Percentiles rank a stretch among this genome's conserved stretches.
Conservation (phyloP, 352 stramenopile genomes). For the Bremia lactucae region DNA sequence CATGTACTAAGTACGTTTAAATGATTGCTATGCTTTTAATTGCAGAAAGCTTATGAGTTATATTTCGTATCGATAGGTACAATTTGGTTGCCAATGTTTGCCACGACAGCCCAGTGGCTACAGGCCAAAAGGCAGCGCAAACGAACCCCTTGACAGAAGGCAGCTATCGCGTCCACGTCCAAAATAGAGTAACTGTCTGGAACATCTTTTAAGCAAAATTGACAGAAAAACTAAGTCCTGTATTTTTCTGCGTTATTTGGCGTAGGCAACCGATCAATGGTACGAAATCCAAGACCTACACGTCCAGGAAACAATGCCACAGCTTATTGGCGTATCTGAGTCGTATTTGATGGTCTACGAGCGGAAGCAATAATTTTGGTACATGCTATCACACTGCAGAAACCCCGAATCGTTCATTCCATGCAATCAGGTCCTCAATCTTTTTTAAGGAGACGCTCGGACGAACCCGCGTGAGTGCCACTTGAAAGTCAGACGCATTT, state of each 20-base stretch:
- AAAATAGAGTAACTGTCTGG: slow-evolving; percentile 74
- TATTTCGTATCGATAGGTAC: slow-evolving; percentile 94
- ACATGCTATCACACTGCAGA: slow-evolving; percentile 29
- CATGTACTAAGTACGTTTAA: slow-evolving; percentile 53
- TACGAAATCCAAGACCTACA: slow-evolving; percentile 98
- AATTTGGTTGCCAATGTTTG: slow-evolving; percentile 97
- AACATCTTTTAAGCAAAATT: neutral
- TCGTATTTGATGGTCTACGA: slow-evolving; percentile 89
- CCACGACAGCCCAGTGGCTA: slow-evolving; percentile 91
- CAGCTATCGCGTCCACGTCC: slow-evolving; percentile 93
- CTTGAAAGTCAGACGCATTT: slow-evolving; percentile 41
- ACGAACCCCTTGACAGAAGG: slow-evolving; percentile 92
- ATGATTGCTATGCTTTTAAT: neutral
- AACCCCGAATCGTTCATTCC: slow-evolving; percentile 66
- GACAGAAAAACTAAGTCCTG: slow-evolving; percentile 5
- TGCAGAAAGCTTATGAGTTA: too few species aligned
- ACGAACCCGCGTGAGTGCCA: slow-evolving; percentile 43
- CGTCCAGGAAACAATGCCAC: slow-evolving; percentile 94
- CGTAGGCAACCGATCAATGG: slow-evolving; percentile 90
- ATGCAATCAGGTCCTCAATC: slow-evolving; percentile 39
- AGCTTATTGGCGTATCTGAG: slow-evolving; percentile 96
- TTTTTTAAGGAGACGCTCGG: slow-evolving; percentile 62
- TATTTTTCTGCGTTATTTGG: slow-evolving; percentile 5
- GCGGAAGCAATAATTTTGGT: slow-evolving; percentile 43
- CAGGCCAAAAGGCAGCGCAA: slow-evolving; percentile 83